phyloP scores from a whole-genome alignment of 1,284 basidiomycete species.

The Sphagnurus paluster region DNA sequence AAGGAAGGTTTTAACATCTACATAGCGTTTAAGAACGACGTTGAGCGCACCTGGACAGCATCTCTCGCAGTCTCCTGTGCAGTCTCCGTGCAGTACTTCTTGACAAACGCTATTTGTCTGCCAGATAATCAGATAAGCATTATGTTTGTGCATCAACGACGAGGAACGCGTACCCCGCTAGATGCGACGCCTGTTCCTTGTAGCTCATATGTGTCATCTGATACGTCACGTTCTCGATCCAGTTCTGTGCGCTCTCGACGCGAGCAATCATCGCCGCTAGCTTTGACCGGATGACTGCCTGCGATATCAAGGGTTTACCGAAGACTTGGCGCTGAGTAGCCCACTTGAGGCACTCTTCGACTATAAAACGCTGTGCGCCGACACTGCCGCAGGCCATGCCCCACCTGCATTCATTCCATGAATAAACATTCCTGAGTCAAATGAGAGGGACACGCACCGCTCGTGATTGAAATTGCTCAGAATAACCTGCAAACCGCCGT shows the following conservation, averaged over 20 bases:
- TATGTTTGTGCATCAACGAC: background rate
- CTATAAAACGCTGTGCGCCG: constrained; percentile 59
- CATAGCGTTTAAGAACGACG: background rate
- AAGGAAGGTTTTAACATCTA: no score
- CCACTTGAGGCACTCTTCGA: constrained; percentile 75
- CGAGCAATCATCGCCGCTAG: constrained; percentile 78
- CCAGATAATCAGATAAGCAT: background rate
- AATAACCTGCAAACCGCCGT: constrained; percentile 79
- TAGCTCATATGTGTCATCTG: constrained; percentile 77
- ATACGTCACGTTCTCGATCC: constrained; percentile 79
- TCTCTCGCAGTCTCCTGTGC: constrained; percentile 66
- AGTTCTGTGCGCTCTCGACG: constrained; percentile 71
- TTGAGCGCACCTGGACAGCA: constrained; percentile 50
- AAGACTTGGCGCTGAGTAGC: constrained; percentile 71
- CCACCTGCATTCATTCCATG: constrained; percentile 17
- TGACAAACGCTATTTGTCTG: constrained; percentile 68
- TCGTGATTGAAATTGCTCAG: constrained; percentile 42
- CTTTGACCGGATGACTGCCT: constrained; percentile 79
- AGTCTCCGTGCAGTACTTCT: constrained; percentile 57
- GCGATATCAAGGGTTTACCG: constrained; percentile 74
- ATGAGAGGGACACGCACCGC: constrained; percentile 18
- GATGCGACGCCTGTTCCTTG: constrained; percentile 35
- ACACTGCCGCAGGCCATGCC: constrained; percentile 42
- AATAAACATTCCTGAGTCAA: constrained; percentile 1
- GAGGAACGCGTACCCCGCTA: constrained; percentile 43